A percentile compares a stretch with the other conserved stretches of the same genome.
phyloP scores from a whole-genome alignment of 1,139 yeast species.

The Debaryomyces coudertii region DNA sequence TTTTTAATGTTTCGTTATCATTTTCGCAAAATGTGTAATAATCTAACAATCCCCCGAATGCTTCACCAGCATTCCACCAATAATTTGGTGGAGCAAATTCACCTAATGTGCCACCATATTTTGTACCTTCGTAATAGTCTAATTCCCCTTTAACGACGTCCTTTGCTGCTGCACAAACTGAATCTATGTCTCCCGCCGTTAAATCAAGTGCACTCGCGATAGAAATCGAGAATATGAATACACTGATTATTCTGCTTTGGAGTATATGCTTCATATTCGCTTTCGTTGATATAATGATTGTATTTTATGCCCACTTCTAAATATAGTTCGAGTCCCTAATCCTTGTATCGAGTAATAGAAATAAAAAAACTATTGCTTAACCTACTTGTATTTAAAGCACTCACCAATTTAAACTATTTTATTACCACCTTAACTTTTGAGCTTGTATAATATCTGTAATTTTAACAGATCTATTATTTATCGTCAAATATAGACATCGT shows the following conservation, averaged over 20 bases:
- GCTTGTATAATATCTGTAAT: neutral
- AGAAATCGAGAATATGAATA: neutral
- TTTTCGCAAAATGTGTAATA: slow-evolving; percentile 52
- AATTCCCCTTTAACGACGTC: slow-evolving; percentile 52
- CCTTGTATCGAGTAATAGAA: neutral
- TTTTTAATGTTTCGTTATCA: slow-evolving; percentile 45
- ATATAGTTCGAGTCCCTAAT: neutral
- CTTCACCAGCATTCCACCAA: slow-evolving; percentile 78
- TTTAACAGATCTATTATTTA: neutral
- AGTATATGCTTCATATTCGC: slow-evolving; percentile 1
- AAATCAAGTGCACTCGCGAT: slow-evolving; percentile 21
- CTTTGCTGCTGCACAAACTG: slow-evolving; percentile 56
- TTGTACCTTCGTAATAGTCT: slow-evolving; percentile 59
- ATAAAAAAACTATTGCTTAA: neutral
- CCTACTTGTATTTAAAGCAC: too few relatives aligned
- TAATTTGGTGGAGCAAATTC: slow-evolving; percentile 62
- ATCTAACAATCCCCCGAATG: slow-evolving; percentile 63
- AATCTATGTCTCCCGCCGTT: slow-evolving; percentile 21
- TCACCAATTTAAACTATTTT: too few relatives aligned
- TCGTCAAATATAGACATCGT: neutral
- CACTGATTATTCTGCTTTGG: neutral
- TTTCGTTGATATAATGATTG: neutral
- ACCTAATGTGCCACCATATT: slow-evolving; percentile 61
- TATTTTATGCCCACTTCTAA: neutral
- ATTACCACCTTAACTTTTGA: too few relatives aligned